phyloP scores from a whole-genome alignment of 1,139 yeast species.

The Pichia sp. region DNA sequence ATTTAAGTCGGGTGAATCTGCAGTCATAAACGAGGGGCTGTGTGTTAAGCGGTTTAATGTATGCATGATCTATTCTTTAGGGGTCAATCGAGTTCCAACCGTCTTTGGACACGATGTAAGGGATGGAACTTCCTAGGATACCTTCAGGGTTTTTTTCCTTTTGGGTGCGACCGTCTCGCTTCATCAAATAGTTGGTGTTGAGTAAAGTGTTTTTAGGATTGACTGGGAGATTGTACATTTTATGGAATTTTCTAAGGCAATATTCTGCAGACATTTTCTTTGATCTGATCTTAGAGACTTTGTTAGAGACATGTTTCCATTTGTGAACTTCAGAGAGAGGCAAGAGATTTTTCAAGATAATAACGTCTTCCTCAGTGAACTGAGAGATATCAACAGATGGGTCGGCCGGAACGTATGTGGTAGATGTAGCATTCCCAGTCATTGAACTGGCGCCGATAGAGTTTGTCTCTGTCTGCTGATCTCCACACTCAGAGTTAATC shows the following conservation, averaged over 20 bases:
- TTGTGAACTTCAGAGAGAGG: conserved; percentile 28
- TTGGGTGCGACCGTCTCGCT: conserved; percentile 7
- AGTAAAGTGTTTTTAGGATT: conserved; percentile 19
- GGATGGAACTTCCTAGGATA: conserved; percentile 26
- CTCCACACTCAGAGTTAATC: too few species aligned
- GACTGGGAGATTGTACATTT: conserved; percentile 27
- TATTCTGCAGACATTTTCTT: conserved; percentile 26
- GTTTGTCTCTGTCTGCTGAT: too few species aligned
- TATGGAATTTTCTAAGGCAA: conserved; percentile 25
- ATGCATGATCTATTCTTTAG: too few species aligned
- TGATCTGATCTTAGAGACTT: conserved; percentile 24
- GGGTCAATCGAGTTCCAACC: conserved; percentile 22
- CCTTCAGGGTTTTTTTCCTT: conserved; percentile 23
- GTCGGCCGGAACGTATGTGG: conserved; percentile 23
- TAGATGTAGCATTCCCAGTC: too few species aligned
- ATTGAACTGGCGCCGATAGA: too few species aligned
- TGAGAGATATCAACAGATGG: conserved; percentile 16
- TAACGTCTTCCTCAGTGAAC: conserved; percentile 27
- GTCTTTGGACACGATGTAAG: conserved; percentile 25
- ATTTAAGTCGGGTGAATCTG: too few species aligned
- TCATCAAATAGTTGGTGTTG: conserved; percentile 16
- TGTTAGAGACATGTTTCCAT: conserved; percentile 27
- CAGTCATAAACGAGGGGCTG: too few species aligned
- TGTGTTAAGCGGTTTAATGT: too few species aligned
- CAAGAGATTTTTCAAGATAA: conserved; percentile 22